phyloP scores from a whole-genome alignment of 495 filamentous ascomycete genomes.

The Symbiotaphrina buchneri region DNA sequence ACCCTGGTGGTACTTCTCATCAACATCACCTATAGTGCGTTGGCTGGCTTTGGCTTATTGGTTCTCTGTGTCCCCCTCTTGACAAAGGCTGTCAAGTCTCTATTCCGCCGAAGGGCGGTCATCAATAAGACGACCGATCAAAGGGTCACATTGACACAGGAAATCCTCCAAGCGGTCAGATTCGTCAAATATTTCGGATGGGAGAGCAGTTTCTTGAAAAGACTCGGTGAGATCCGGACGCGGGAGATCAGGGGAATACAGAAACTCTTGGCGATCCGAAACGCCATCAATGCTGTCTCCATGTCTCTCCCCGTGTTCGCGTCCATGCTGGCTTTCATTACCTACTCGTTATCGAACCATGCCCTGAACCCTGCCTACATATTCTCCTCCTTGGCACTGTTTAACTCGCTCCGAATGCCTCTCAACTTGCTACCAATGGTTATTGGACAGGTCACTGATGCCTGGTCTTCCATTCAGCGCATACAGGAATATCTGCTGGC shows the following conservation, averaged over 20 bases:
- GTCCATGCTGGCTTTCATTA: conserved; percentile 89
- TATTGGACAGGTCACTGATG: conserved; percentile 75
- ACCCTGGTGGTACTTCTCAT: conserved; percentile 5
- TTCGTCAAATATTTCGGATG: conserved; percentile 9
- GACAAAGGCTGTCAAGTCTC: conserved; percentile 3
- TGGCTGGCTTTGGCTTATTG: conserved; percentile 7
- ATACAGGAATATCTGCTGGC: conserved; percentile 72
- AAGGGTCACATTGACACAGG: conserved; percentile 8
- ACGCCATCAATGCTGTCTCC: conserved; percentile 19
- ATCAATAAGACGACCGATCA: conserved; percentile 9
- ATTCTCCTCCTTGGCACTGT: conserved; percentile 83
- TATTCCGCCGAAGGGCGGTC: conserved; percentile 3
- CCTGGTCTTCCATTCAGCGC: conserved; percentile 58
- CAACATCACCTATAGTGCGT: conserved; percentile 7
- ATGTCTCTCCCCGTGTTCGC: conserved; percentile 74
- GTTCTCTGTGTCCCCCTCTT: conserved; percentile 5
- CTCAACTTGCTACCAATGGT: conserved; percentile 75
- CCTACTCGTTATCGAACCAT: conserved; percentile 59
- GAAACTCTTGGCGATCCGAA: conserved; percentile 6
- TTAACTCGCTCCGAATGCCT: conserved; percentile 77
- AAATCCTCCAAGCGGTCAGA: conserved; percentile 7
- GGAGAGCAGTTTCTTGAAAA: conserved; percentile 7
- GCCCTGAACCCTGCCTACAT: conserved; percentile 48
- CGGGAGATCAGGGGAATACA: conserved; percentile 6
- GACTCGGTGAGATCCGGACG: conserved; percentile 5